These are phyloP conservation scores for Entrophospora sp. DNA, from an alignment of 192 early-diverging fungal species.

Conservation along the genomic window DNA sequence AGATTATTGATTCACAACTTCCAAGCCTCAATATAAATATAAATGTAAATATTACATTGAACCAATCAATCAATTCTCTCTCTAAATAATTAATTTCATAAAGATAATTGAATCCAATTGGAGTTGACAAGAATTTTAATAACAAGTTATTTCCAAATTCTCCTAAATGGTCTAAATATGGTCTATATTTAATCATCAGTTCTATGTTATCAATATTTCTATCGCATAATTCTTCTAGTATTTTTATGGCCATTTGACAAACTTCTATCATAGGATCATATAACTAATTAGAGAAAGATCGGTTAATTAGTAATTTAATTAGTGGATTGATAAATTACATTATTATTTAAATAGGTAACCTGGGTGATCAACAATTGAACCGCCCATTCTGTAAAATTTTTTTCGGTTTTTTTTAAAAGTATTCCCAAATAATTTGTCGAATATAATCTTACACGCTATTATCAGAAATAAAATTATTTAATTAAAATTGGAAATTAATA, in stretches of 20 bases:
- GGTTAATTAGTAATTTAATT: no score
- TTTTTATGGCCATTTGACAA: constrained; percentile 51
- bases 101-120: constrained; percentile 67
- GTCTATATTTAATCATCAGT: constrained; percentile 53
- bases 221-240: constrained; percentile 60
- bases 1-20: background rate
- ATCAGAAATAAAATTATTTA: background rate
- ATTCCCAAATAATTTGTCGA: constrained; percentile 58
- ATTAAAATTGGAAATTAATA: background rate
- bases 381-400: constrained; percentile 62
- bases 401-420: constrained; percentile 44
- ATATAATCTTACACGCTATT: constrained; percentile 57
- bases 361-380: constrained; percentile 62
- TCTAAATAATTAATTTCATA: constrained; percentile 59
- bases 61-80: constrained; percentile 73
- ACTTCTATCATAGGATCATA: constrained; percentile 71
- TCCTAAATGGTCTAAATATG: constrained; percentile 64
- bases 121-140: constrained; percentile 55
- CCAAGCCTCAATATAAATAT: background rate
- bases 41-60: constrained; percentile 51
- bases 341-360: no score
- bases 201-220: constrained; percentile 55
- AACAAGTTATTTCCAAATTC: constrained; percentile 56
- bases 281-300: constrained; percentile 38
- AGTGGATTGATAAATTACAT: no score